These are phyloP conservation scores for Dissophora ornata DNA, from an alignment of 192 early-diverging fungal species.

Conservation along the genomic window DNA sequence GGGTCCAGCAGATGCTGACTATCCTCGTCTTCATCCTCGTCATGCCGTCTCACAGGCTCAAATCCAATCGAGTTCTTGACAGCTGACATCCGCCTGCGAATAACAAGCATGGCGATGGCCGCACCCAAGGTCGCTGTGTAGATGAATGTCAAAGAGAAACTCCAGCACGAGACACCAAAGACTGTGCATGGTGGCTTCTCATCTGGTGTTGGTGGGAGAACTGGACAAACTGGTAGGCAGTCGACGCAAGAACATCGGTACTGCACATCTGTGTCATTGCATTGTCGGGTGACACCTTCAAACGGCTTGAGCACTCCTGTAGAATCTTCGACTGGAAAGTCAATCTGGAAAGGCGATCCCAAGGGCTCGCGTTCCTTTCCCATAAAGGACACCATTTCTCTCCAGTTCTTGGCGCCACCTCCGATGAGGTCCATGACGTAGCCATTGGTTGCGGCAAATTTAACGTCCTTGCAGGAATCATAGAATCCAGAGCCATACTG, in stretches of 20 bases:
- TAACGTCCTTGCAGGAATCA: conserved; percentile 74
- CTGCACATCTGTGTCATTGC: conserved; percentile 62
- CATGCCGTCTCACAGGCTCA: conserved; percentile 58
- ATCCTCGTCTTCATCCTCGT: conserved; percentile 55
- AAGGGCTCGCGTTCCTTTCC: conserved; percentile 62
- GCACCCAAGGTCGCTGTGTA: conserved; percentile 50
- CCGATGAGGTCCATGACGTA: conserved; percentile 76
- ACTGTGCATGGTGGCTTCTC: conserved; percentile 57
- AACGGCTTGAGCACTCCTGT: conserved; percentile 37
- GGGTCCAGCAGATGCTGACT: conserved; percentile 56
- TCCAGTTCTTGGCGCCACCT: conserved; percentile 68
- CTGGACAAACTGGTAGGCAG: conserved; percentile 65
- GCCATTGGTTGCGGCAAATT: conserved; percentile 73
- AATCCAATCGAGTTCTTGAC: conserved; percentile 49
- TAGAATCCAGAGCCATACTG: conserved; percentile 66
- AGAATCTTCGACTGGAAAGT: conserved; percentile 63
- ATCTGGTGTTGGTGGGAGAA: conserved; percentile 60
- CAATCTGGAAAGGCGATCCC: conserved; percentile 73
- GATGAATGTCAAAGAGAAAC: conserved; percentile 56
- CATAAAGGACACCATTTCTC: conserved; percentile 66
- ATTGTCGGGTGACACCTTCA: conserved; percentile 51
- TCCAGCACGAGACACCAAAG: conserved; percentile 64
- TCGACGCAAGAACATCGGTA: conserved; percentile 73
- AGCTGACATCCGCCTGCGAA: conserved; percentile 29
- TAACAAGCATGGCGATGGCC: conserved; percentile 32